phyloP scores from a whole-genome alignment of 306 rosid species.

The Trifolium dubium region DNA sequence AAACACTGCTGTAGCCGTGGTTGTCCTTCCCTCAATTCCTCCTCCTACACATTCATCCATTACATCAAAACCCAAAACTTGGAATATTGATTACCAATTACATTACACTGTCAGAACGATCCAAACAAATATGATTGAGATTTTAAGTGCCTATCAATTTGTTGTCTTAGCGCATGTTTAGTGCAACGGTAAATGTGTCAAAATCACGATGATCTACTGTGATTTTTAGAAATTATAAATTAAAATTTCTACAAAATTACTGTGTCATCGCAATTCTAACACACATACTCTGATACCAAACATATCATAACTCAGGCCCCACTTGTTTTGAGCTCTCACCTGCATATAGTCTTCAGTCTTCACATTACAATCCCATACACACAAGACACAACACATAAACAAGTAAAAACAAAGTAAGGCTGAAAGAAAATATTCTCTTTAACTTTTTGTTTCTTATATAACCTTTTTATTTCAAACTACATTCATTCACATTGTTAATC shows the following conservation, averaged over 20 bases:
- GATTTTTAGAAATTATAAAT: too few species aligned
- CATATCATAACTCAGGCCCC: too few species aligned
- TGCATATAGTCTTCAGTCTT: too few species aligned
- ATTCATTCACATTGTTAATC: not conserved
- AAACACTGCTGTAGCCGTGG: not conserved
- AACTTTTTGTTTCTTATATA: conserved; percentile 32
- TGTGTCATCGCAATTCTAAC: too few species aligned
- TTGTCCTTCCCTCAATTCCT: conserved; percentile 34
- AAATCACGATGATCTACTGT: too few species aligned
- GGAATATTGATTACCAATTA: not conserved
- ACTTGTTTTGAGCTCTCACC: too few species aligned
- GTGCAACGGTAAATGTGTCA: too few species aligned
- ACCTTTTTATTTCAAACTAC: conserved; percentile 6
- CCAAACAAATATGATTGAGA: too few species aligned
- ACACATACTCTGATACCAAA: too few species aligned
- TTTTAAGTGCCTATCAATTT: not conserved
- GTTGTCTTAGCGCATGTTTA: too few species aligned
- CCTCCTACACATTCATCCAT: not conserved
- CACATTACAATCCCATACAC: not conserved
- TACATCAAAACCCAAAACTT: conserved; percentile 9
- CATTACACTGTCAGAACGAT: not conserved
- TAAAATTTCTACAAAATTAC: too few species aligned
- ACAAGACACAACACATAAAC: not conserved
- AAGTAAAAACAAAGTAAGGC: not conserved
- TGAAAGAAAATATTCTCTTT: conserved; percentile 37